These are phyloP conservation scores for Neurospora sp. DNA, from an alignment of 495 filamentous ascomycete species.

Conservation along the genomic window DNA sequence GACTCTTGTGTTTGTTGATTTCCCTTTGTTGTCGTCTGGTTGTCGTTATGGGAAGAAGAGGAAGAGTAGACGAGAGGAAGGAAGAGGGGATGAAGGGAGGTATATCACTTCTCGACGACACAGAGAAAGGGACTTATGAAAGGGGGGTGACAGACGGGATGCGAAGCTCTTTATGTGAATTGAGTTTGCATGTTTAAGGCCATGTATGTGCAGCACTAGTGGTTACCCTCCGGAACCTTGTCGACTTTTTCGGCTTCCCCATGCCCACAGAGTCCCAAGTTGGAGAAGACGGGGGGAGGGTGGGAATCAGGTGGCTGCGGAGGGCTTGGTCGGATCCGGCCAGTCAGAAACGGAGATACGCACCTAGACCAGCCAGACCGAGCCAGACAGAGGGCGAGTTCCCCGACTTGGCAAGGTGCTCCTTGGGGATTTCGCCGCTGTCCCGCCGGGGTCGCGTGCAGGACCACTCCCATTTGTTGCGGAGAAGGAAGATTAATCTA, in stretches of 20 bases:
- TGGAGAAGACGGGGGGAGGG: neutral
- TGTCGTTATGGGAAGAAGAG: neutral
- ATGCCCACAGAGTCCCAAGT: neutral
- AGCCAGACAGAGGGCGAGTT: conserved; percentile 15
- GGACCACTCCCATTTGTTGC: neutral
- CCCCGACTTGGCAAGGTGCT: conserved; percentile 19
- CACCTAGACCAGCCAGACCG: neutral
- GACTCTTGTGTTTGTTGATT: neutral
- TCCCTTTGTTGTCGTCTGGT: neutral
- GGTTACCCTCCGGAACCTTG: neutral
- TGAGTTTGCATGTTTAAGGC: neutral
- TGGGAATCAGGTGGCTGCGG: neutral
- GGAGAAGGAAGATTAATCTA: neutral
- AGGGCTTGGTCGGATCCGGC: conserved; percentile 7
- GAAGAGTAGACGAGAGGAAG: neutral
- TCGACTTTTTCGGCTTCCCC: neutral
- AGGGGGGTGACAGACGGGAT: neutral
- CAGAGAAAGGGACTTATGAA: neutral
- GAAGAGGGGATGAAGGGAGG: neutral
- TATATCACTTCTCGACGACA: neutral
- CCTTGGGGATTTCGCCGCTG: conserved; percentile 26
- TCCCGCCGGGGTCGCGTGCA: conserved; percentile 22
- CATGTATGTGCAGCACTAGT: neutral
- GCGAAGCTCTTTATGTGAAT: neutral
- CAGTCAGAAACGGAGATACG: conserved; percentile 10